Evolutionary conservation across 2,329 filamentous ascomycete species (phyloP), one percentile per base, ranked within the genome.

Genomic region (Paracamarosporium sp.): DNA sequence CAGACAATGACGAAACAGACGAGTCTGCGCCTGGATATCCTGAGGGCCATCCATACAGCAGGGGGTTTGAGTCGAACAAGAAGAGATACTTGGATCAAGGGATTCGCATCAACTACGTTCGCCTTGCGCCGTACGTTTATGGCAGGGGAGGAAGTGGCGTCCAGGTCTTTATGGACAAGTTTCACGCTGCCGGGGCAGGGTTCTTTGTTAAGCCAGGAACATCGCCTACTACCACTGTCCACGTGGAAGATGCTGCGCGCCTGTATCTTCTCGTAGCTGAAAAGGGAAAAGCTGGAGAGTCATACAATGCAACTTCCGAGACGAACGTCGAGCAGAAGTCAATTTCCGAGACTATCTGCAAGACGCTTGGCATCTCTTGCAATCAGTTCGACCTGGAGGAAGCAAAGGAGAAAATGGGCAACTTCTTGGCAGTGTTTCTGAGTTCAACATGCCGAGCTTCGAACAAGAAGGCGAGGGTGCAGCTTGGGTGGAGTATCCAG

Each of bases 71-170:
- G 35, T 45, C 15, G 24, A 43, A 43, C 44, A 30, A 20, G 17
- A 20, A 33, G 24, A 46, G n/a, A 8, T 48, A 73, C 20, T 58
- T 59, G 6, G 59, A 62, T 5, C 64, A 71, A 35, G 75, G 76
- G 2, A 62, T 83, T 25, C 62, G 68, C 4, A 76, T 79, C 4
- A 69, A 62, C 17, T 61, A 68, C 9, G 67, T 83, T 7, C 74
- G 80, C 0, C 69, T 82, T 0, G 69, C 80, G 2, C 79, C 79
- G 0, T 81, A 69, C 27, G 80, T 82, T 0, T 80, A 82, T 61
- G 81, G 81, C 4, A 71, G 70, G 11, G 79, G 73, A 2, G 79
- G 75, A 11, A 76, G 73, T 55, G 74, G 74, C 8, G 53, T 65
- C 13, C 22, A 11, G 13, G 38, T 56, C 7, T 68, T 71, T 35